These are phyloP conservation scores for Pseudocercospora crystallina DNA, from an alignment of 2,329 filamentous ascomycete genomes.

Conservation along the genomic window DNA sequence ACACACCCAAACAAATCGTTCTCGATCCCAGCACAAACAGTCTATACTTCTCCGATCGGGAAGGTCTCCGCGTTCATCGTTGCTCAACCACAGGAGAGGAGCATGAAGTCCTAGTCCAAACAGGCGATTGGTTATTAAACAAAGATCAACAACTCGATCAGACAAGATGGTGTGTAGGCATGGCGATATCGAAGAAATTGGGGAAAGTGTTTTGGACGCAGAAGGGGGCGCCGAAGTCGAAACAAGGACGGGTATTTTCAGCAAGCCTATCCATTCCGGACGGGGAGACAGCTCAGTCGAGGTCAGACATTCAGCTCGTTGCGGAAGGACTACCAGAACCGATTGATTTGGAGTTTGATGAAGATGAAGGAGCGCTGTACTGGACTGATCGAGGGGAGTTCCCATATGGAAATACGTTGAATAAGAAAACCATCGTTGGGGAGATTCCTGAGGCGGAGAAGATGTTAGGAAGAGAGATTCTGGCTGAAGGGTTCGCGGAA, in stretches of 20 bases:
- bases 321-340: constrained; percentile 53
- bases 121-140: constrained; percentile 36
- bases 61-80: constrained; percentile 42
- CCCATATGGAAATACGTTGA: constrained; percentile 56
- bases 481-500: constrained; percentile 25
- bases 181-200: constrained; percentile 45
- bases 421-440: constrained; percentile 35
- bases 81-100: constrained; percentile 38
- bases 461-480: constrained; percentile 20
- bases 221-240: constrained; percentile 56
- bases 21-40: constrained; percentile 32
- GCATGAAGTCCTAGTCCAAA: constrained; percentile 42
- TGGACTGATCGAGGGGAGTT: constrained; percentile 63
- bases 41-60: constrained; percentile 48
- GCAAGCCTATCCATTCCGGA: constrained; percentile 45
- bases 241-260: constrained; percentile 54
- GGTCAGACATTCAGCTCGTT: constrained; percentile 47
- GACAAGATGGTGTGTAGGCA: constrained; percentile 47
- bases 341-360: constrained; percentile 59
- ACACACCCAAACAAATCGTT: constrained; percentile 52
- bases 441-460: constrained; percentile 16
- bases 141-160: constrained; percentile 14
- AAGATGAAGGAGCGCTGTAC: constrained; percentile 48
- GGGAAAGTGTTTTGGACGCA: constrained; percentile 61
- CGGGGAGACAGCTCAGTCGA: constrained; percentile 29